These are phyloP conservation scores for Candida buenavistaensis DNA, from an alignment of 1,139 yeast genomes.

Conservation along the genomic window DNA sequence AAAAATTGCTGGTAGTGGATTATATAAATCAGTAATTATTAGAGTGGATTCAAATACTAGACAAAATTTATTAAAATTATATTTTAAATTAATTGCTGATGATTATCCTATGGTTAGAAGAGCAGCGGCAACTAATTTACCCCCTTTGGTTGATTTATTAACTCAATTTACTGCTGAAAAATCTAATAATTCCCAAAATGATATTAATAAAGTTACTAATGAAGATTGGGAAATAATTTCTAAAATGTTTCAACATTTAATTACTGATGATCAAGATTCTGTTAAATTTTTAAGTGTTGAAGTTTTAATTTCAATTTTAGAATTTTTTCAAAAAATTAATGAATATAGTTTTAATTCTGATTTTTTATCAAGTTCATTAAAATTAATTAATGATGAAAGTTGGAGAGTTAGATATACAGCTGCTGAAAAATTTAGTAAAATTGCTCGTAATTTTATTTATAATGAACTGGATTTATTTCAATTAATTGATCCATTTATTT, in stretches of 20 bases:
- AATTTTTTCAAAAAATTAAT: conserved; percentile 57
- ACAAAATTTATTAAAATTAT: conserved; percentile 63
- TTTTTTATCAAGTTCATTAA: conserved; percentile 55
- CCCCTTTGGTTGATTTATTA: conserved; percentile 62
- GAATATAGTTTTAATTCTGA: conserved; percentile 62
- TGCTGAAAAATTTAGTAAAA: conserved; percentile 81
- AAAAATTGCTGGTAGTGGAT: conserved; percentile 89
- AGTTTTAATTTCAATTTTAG: conserved; percentile 71
- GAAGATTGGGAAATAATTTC: conserved; percentile 75
- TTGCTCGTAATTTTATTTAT: conserved; percentile 65
- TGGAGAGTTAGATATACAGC: conserved; percentile 99
- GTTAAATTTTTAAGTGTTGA: conserved; percentile 90
- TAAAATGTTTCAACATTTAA: conserved; percentile 78
- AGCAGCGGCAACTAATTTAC: conserved; percentile 85
- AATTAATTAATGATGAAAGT: conserved; percentile 81
- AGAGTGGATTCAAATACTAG: conserved; percentile 58
- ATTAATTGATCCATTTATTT: conserved; percentile 70
- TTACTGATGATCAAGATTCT: conserved; percentile 90
- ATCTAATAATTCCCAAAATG: no score
- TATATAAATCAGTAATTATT: conserved; percentile 70
- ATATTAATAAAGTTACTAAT: conserved; percentile 31
- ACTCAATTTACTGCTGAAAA: conserved; percentile 35
- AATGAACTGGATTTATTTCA: conserved; percentile 51
- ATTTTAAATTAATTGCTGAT: conserved; percentile 73
- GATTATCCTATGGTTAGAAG: conserved; percentile 99